Evolutionary conservation across 352 stramenopile species (phyloP).

Genomic region (Pythium dissotocum): DNA sequence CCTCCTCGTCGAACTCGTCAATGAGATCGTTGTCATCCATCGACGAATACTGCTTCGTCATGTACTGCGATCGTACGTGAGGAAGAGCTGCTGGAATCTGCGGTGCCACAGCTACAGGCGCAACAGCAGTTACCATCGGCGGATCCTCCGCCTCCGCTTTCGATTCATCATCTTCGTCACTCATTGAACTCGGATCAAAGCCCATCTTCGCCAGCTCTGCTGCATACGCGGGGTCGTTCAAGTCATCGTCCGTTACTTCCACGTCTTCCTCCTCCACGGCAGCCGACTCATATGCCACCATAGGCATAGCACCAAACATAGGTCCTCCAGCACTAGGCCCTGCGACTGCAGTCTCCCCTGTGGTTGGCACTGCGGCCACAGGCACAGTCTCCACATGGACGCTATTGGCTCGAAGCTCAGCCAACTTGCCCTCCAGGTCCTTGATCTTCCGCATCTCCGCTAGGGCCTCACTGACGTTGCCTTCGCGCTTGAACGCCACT

Average conservation of each 20-base stretch:
- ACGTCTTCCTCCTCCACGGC: constrained; percentile 23
- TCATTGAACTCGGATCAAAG: constrained; percentile 22
- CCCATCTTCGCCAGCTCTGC: constrained; percentile 47
- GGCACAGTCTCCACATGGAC: no score
- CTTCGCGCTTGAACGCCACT: constrained; percentile 53
- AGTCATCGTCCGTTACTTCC: constrained; percentile 59
- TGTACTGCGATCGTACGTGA: neutral
- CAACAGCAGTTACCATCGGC: neutral
- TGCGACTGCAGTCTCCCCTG: no score
- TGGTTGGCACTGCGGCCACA: no score
- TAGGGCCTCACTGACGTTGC: constrained; percentile 57
- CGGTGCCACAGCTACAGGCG: neutral
- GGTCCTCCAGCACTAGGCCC: no score
- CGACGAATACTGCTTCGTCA: constrained; percentile 12
- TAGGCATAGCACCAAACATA: neutral
- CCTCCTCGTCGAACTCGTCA: constrained; percentile 66
- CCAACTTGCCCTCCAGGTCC: constrained; percentile 46
- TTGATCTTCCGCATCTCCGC: constrained; percentile 62
- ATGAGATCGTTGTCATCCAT: constrained; percentile 65
- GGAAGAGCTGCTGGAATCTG: neutral
- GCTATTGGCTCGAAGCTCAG: neutral
- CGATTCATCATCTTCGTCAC: neutral
- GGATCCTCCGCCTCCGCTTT: neutral
- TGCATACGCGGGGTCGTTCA: constrained; percentile 54
- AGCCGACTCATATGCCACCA: constrained; percentile 11